phyloP scores from a whole-genome alignment of 2,329 filamentous ascomycete genomes.

The Xylariaceae sp. region DNA sequence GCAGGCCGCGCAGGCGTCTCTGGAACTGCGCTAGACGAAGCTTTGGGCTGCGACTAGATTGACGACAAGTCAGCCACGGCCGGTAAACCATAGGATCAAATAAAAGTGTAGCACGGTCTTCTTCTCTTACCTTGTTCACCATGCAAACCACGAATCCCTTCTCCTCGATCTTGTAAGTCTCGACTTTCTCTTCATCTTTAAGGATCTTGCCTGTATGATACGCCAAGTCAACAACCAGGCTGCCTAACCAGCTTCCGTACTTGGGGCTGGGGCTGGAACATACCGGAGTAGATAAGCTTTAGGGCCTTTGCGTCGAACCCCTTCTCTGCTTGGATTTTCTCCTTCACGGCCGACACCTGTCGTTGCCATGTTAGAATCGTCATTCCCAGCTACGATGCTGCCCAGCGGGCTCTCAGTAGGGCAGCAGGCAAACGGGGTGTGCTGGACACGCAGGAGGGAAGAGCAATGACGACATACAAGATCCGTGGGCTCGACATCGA shows the following conservation, averaged over 20 bases:
- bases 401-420: conserved; percentile 1
- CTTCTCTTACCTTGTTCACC: conserved; percentile 76
- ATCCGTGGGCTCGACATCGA: conserved; percentile 90
- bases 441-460: conserved; percentile 11
- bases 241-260: not conserved
- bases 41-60: conserved; percentile 61
- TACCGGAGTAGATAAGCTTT: conserved; percentile 98
- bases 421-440: not conserved
- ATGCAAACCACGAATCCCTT: conserved; percentile 99
- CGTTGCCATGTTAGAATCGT: conserved; percentile 22
- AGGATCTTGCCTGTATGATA: conserved; percentile 78
- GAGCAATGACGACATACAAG: conserved; percentile 60
- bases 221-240: conserved; percentile 26
- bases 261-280: conserved; percentile 35
- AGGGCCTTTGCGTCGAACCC: conserved; percentile 87
- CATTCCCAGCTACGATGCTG: conserved; percentile 1
- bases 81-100: not conserved
- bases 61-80: conserved; percentile 1
- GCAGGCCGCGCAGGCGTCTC: conserved; percentile 58
- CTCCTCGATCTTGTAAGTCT: conserved; percentile 97
- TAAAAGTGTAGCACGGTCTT: not conserved
- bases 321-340: conserved; percentile 87
- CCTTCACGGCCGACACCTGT: conserved; percentile 85
- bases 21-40: conserved; percentile 57
- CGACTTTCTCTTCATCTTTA: conserved; percentile 94